Conservation (phyloP, 352 stramenopile species). For the Phytophthora hibernalis region DNA sequence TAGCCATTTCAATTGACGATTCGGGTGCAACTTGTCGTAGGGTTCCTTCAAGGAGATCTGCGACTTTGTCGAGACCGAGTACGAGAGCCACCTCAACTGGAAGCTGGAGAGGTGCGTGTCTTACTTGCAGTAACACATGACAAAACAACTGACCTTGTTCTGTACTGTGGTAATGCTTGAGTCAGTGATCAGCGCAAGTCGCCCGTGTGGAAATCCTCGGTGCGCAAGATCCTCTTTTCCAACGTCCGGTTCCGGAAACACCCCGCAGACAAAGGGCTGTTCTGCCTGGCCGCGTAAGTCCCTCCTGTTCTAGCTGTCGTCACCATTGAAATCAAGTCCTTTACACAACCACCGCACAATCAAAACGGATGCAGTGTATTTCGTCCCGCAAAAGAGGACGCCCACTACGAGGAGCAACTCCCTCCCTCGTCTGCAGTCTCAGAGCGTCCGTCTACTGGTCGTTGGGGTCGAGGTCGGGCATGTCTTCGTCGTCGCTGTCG, state of each 20-base stretch:
- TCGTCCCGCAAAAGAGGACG: constrained; percentile 8
- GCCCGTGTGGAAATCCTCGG: constrained; percentile 90
- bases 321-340: constrained; percentile 19
- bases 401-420: background rate
- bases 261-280: constrained; percentile 72
- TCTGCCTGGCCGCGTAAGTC: constrained; percentile 68
- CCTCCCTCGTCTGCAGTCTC: background rate
- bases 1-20: constrained; percentile 15
- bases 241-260: constrained; percentile 88
- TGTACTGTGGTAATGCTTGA: constrained; percentile 19
- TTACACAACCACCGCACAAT: constrained; percentile 15
- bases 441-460: constrained; percentile 35
- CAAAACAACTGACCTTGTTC: constrained; percentile 20
- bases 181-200: constrained; percentile 85
- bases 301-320: too few relatives aligned
- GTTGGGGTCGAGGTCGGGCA: constrained; percentile 87
- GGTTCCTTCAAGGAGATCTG: constrained; percentile 92
- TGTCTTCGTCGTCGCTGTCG: constrained; percentile 85
- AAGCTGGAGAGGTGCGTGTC: constrained; percentile 84
- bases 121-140: too few relatives aligned
- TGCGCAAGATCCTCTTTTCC: constrained; percentile 91
- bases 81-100: constrained; percentile 91
- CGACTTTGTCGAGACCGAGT: constrained; percentile 88
- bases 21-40: too few relatives aligned
- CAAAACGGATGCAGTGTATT: constrained; percentile 28